phyloP scores from a whole-genome alignment of 202 grass and related monocot genomes.

The Dendrocalamus latiflorus region DNA sequence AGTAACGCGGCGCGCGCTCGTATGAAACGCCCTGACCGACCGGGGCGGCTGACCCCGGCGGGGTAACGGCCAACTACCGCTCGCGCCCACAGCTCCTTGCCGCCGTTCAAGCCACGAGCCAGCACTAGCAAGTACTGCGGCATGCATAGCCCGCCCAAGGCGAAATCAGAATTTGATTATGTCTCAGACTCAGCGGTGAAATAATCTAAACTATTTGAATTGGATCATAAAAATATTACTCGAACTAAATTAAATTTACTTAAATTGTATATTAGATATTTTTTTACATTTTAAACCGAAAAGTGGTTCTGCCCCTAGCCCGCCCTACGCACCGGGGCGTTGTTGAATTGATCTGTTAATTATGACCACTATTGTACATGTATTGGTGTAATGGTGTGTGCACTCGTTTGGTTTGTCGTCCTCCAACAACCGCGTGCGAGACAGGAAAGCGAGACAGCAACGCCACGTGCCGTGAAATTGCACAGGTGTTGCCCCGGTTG shows the following conservation, averaged over 20 bases:
- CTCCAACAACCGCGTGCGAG: neutral
- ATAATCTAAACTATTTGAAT: too few relatives aligned
- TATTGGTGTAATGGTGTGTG: neutral
- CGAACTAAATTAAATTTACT: too few relatives aligned
- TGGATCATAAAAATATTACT: too few relatives aligned
- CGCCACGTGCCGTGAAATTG: neutral
- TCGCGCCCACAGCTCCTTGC: too few relatives aligned
- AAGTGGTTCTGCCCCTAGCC: too few relatives aligned
- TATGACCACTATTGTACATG: neutral
- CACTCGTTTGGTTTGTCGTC: neutral
- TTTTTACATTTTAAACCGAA: too few relatives aligned
- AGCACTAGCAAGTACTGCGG: too few relatives aligned
- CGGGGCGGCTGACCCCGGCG: neutral
- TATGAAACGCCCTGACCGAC: neutral
- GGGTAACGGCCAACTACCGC: neutral
- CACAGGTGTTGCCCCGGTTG: neutral
- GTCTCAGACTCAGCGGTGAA: too few relatives aligned
- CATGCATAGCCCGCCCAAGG: too few relatives aligned
- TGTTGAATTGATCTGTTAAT: neutral
- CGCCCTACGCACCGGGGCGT: neutral
- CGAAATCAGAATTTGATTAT: too few relatives aligned
- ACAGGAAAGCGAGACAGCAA: neutral
- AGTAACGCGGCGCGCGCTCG: neutral
- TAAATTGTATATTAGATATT: too few relatives aligned
- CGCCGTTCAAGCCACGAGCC: neutral